A percentile compares a stretch with the other conserved stretches of the same genome.
Evolutionary conservation across 2,329 filamentous ascomycete genomes (phyloP).

Genomic region (Penicillium italicum): DNA sequence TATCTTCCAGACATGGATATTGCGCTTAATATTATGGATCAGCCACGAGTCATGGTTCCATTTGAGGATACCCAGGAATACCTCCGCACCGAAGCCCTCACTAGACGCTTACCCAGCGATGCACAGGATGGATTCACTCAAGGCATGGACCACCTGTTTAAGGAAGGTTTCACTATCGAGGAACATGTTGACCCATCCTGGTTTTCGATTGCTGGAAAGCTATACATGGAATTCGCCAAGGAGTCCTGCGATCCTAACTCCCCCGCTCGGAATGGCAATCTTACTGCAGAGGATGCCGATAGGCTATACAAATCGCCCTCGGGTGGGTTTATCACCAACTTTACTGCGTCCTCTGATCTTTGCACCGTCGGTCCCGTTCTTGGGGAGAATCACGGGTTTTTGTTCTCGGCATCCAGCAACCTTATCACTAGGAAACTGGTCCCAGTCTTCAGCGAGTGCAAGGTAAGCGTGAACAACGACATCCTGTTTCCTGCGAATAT

Average conservation of each 20-base stretch:
- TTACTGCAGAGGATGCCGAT: constrained; percentile 47
- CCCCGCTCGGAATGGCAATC: constrained; percentile 52
- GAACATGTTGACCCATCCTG: constrained; percentile 45
- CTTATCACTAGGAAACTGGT: constrained; percentile 44
- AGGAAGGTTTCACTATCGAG: constrained; percentile 12
- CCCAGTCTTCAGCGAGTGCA: constrained; percentile 67
- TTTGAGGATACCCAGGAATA: constrained; percentile 55
- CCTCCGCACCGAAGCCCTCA: constrained; percentile 48
- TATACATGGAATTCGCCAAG: constrained; percentile 59
- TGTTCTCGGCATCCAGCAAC: constrained; percentile 55
- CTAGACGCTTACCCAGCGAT: constrained; percentile 44
- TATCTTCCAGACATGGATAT: constrained; percentile 63
- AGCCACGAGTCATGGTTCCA: constrained; percentile 59
- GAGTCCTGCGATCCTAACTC: constrained; percentile 57
- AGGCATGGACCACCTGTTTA: constrained; percentile 36
- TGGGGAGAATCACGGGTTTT: constrained; percentile 60
- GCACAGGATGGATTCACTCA: constrained; percentile 44
- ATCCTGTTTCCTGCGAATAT: constrained; percentile 67
- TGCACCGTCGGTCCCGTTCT: constrained; percentile 65
- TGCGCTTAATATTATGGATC: constrained; percentile 63
- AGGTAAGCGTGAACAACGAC: constrained; percentile 66
- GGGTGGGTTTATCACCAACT: constrained; percentile 62
- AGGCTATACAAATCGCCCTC: constrained; percentile 48
- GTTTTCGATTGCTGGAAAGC: constrained; percentile 44
- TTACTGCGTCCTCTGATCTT: constrained; percentile 57